Evolutionary conservation across 495 filamentous ascomycete genomes (phyloP).

Genomic region (Annulohypoxylon bovei): DNA sequence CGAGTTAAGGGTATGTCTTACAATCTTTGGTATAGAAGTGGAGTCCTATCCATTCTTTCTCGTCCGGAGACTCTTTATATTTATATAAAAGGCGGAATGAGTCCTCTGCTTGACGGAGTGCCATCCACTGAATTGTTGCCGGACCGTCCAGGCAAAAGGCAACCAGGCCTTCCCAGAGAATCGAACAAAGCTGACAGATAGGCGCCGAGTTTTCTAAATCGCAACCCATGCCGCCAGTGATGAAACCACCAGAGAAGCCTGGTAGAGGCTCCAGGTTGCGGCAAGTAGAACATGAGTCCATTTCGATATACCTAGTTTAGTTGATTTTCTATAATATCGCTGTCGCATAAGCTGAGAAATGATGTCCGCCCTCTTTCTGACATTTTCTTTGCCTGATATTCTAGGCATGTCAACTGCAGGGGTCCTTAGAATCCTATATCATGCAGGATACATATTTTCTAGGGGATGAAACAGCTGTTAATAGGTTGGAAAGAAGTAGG

Average conservation of each 20-base stretch:
- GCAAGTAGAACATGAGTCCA: slow-evolving; percentile 19
- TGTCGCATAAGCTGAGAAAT: slow-evolving; percentile 1
- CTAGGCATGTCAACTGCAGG: not conserved
- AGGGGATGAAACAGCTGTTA: no score
- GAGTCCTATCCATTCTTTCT: slow-evolving; percentile 16
- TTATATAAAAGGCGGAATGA: slow-evolving; percentile 23
- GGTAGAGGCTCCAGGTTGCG: slow-evolving; percentile 21
- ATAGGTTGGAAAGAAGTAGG: no score
- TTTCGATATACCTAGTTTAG: slow-evolving; percentile 6
- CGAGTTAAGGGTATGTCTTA: not conserved
- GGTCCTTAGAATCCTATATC: not conserved
- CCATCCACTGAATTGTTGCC: slow-evolving; percentile 16
- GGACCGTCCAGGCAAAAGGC: slow-evolving; percentile 12
- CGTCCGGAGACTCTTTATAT: slow-evolving; percentile 3
- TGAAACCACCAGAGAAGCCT: slow-evolving; percentile 18
- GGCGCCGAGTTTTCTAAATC: slow-evolving; percentile 15
- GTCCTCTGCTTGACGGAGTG: slow-evolving; percentile 9
- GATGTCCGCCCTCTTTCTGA: not conserved
- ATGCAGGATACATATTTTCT: not conserved
- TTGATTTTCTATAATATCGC: not conserved
- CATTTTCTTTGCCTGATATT: not conserved
- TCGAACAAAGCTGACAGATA: slow-evolving; percentile 24
- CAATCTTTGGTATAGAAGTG: slow-evolving; percentile 31
- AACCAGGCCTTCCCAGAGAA: slow-evolving; percentile 26
- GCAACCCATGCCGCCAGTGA: slow-evolving; percentile 13